Conservation (phyloP, 805 yeast genomes). For the Nakazawaea laoshanensis region DNA sequence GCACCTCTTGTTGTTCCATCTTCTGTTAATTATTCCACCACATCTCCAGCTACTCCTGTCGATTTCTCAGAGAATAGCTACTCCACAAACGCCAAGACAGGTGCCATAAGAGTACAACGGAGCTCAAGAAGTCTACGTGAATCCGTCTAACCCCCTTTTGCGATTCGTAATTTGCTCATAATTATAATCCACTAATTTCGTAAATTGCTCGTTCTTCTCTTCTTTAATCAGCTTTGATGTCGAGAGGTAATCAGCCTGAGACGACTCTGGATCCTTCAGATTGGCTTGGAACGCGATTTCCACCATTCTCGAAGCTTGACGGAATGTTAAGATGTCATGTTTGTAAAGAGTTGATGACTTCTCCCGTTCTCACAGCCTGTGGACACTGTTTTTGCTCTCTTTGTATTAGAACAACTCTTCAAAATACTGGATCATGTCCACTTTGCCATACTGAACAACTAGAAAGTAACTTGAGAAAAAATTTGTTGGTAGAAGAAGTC, state of each 20-base stretch:
- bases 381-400: constrained; percentile 85
- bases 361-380: constrained; percentile 81
- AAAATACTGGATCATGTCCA: constrained; percentile 62
- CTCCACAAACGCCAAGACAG: constrained; percentile 19
- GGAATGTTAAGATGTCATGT: constrained; percentile 73
- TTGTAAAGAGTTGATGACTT: constrained; percentile 72
- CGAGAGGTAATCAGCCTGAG: no score
- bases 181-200: not conserved
- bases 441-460: constrained; percentile 63
- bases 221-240: not conserved
- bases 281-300: constrained; percentile 48
- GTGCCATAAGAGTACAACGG: no score
- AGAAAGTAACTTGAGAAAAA: constrained; percentile 62
- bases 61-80: constrained; percentile 18
- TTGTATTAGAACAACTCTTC: constrained; percentile 69
- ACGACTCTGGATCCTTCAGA: constrained; percentile 63
- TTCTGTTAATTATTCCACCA: constrained; percentile 1
- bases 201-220: not conserved
- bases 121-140: no score
- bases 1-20: not conserved
- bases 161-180: not conserved
- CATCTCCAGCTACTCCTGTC: not conserved
- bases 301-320: constrained; percentile 55
- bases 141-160: no score
- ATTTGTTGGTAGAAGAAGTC: constrained; percentile 64